A percentile compares a stretch with the other conserved stretches of the same genome.
phyloP scores from a whole-genome alignment of 768 basidiomycete species.

The Symmetrospora coprosmae region DNA sequence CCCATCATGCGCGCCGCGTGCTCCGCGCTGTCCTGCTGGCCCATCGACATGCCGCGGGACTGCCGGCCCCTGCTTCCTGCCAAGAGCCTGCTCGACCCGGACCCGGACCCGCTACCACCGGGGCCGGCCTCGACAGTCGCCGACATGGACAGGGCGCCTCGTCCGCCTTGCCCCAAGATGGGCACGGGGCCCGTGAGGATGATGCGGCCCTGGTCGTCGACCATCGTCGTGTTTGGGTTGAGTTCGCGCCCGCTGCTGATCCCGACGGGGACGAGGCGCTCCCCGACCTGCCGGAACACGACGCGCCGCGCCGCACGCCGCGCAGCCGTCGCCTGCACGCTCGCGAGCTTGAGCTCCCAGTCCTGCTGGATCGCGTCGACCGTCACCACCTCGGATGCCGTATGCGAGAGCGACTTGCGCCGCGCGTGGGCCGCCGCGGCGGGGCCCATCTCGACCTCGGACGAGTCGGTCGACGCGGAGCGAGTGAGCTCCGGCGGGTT shows the following conservation, averaged over 20 bases:
- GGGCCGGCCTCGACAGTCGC: not conserved
- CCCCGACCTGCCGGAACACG: constrained; percentile 96
- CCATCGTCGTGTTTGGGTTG: constrained; percentile 39
- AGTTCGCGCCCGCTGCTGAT: constrained; percentile 76
- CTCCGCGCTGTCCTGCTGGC: too few species aligned
- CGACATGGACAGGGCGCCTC: constrained; percentile 18
- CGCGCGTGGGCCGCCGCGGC: constrained; percentile 10
- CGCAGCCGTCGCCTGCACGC: constrained; percentile 88
- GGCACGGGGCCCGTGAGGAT: not conserved
- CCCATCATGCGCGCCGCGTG: not conserved
- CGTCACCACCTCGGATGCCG: constrained; percentile 23
- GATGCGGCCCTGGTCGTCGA: constrained; percentile 9
- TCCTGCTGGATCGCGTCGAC: constrained; percentile 92
- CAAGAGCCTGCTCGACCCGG: too few species aligned
- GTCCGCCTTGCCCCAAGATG: constrained; percentile 14
- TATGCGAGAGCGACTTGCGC: constrained; percentile 24
- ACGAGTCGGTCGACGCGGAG: not conserved
- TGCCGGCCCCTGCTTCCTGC: too few species aligned
- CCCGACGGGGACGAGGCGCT: constrained; percentile 89
- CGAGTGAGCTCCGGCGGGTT: not conserved
- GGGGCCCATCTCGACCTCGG: constrained; percentile 17
- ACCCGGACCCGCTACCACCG: constrained; percentile 1
- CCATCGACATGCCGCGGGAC: too few species aligned
- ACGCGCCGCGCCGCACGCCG: constrained; percentile 88
- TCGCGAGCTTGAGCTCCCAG: constrained; percentile 90